phyloP scores from a whole-genome alignment of 2,329 filamentous ascomycete genomes.

The Nemania bipapillata region DNA sequence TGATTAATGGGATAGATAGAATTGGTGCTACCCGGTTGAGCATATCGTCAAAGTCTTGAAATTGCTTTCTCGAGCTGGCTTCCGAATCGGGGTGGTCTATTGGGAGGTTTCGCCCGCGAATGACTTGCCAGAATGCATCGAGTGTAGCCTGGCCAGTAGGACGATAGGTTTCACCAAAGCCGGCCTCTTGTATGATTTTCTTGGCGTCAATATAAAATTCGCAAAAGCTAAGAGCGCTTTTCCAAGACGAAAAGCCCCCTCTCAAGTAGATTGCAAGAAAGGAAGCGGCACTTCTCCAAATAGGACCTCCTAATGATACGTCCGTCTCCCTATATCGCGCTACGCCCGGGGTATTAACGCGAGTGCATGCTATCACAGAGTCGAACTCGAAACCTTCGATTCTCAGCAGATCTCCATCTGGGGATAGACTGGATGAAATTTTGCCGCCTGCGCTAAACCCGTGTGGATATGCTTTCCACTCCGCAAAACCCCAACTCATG shows the following conservation, averaged over 20 bases:
- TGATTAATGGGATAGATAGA: constrained; percentile 5
- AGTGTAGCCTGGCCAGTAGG: constrained; percentile 24
- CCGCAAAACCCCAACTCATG: constrained; percentile 23
- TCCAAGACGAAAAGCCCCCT: constrained; percentile 18
- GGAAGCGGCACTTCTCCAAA: not conserved
- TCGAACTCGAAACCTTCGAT: constrained; percentile 30
- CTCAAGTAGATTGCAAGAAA: constrained; percentile 12
- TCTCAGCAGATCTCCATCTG: constrained; percentile 21
- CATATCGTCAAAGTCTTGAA: constrained; percentile 23
- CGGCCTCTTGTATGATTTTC: constrained; percentile 20
- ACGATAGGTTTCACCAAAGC: constrained; percentile 9
- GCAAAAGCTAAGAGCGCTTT: constrained; percentile 21
- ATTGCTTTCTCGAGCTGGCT: constrained; percentile 20
- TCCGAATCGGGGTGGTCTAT: constrained; percentile 19
- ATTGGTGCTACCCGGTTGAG: constrained; percentile 5
- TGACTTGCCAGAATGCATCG: constrained; percentile 30
- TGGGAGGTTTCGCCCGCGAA: constrained; percentile 8
- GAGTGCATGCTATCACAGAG: constrained; percentile 11
- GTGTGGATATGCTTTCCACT: constrained; percentile 14
- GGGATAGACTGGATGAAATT: not conserved
- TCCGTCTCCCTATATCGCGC: not conserved
- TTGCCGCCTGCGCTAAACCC: constrained; percentile 20
- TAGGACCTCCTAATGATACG: not conserved
- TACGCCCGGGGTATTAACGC: constrained; percentile 5
- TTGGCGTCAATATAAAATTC: constrained; percentile 28